Evolutionary conservation across 2,329 filamentous ascomycete species (phyloP), one percentile per base, ranked within the genome.

Genomic region (Magnaporthales sp.): DNA sequence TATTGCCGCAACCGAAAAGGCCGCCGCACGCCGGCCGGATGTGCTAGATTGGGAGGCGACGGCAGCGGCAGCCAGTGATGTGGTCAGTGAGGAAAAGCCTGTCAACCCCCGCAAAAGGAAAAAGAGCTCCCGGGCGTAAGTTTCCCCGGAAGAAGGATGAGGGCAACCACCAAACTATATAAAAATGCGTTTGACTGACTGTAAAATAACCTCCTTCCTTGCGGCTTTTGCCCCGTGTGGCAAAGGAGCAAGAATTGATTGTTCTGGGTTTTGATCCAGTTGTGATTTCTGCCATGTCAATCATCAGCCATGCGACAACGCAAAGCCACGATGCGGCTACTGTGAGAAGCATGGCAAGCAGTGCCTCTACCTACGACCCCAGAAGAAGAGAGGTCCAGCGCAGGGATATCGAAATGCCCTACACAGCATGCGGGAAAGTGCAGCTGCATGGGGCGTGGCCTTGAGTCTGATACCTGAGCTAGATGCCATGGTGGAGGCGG

Each of bases 261-360:
- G 8, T 29, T 60, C 24, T 27, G 24, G 51, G 2, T 22, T 68
- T 62, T 69, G 22, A 60, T 27, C 15, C 67, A 81, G 80, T 65
- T 81, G 79, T 72, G 80, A 81, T 73, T 80, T 79, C 62, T 81
- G 79, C 68, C 80, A 81, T 68, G 77, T 79, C 66, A 80, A 81
- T 70, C 80, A 81, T 68, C 79, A 81, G 72, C 79, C 80, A 6
- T 82, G 80, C 71, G 80, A 82, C 72, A 82, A 82, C 68, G 78
- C 78, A 63, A 73, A 75, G 61, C 80, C 80, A n/a, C 77, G 79
- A 62, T 82, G 80, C 69, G 75, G 78, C 70, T 80, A 81, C 58
- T 82, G 80, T 65, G 76, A 78, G 66, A 72, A 74, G 67, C 76
- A 78, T 67, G 76, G 76, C 68, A 77, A 77, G 70, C 72, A 74